Evolutionary conservation across 345 rosid species (phyloP).

Genomic region (Eutrema japonicum): DNA sequence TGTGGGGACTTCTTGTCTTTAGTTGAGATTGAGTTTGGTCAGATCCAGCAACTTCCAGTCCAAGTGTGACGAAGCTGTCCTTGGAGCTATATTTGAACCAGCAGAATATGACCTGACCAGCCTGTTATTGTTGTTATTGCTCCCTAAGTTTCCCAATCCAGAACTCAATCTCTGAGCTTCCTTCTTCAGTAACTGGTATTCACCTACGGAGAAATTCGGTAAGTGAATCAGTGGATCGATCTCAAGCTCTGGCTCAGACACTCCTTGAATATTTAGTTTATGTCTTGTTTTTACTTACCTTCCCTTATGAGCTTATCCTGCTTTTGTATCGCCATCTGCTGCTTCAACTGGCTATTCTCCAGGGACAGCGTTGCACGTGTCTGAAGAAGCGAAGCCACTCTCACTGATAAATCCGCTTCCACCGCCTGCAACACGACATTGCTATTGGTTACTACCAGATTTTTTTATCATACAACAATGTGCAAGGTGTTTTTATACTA

Average conservation of each 20-base stretch:
- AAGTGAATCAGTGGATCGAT: neutral
- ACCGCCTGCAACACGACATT: slow-evolving; percentile 49
- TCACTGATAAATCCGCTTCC: slow-evolving; percentile 63
- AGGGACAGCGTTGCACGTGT: slow-evolving; percentile 60
- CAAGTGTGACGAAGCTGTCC: slow-evolving; percentile 43
- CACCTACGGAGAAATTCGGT: slow-evolving; percentile 45
- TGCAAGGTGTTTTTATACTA: neutral
- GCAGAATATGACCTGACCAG: slow-evolving; percentile 41
- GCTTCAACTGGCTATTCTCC: slow-evolving; percentile 68
- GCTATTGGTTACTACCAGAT: slow-evolving; percentile 7
- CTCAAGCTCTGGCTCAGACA: slow-evolving; percentile 13
- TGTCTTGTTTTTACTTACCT: slow-evolving; percentile 45
- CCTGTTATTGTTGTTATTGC: slow-evolving; percentile 45
- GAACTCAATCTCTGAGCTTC: slow-evolving; percentile 64
- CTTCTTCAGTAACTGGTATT: slow-evolving; percentile 60
- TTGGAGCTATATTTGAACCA: slow-evolving; percentile 43
- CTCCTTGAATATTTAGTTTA: neutral
- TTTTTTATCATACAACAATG: neutral
- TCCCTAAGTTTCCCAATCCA: slow-evolving; percentile 45
- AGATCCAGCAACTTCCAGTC: slow-evolving; percentile 63
- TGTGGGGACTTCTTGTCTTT: slow-evolving; percentile 34
- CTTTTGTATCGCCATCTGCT: slow-evolving; percentile 56
- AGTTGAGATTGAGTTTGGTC: slow-evolving; percentile 58
- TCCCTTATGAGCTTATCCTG: slow-evolving; percentile 63
- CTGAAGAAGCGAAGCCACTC: slow-evolving; percentile 62